phyloP scores from a whole-genome alignment of 1,284 basidiomycete genomes.

The Cutaneotrichosporon daszewskae region DNA sequence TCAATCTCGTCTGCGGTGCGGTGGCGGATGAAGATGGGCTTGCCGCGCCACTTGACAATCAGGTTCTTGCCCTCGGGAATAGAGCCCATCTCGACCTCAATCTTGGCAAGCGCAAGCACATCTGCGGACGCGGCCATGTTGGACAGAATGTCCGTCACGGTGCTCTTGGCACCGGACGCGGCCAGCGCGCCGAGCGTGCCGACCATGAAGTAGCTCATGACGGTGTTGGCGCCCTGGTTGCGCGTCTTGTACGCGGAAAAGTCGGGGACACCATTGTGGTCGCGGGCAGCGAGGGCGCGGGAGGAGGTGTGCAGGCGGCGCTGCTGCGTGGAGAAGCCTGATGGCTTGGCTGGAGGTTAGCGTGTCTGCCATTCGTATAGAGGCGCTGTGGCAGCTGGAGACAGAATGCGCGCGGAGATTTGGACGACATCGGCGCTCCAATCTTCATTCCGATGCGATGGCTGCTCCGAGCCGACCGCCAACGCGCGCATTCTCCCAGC shows the following conservation, averaged over 20 bases:
- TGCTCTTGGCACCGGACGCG: slow-evolving; percentile 89
- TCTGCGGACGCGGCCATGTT: slow-evolving; percentile 97
- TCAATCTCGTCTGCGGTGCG: slow-evolving; percentile 87
- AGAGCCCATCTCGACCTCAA: slow-evolving; percentile 82
- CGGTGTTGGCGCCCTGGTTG: slow-evolving; percentile 65
- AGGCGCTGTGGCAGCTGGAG: too few relatives aligned
- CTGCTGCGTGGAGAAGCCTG: slow-evolving; percentile 58
- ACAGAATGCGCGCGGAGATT: too few relatives aligned
- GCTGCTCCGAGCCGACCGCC: too few relatives aligned
- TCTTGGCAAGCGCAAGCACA: slow-evolving; percentile 95
- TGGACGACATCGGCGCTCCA: too few relatives aligned
- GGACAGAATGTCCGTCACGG: slow-evolving; percentile 87
- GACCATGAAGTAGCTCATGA: slow-evolving; percentile 94
- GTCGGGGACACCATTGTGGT: slow-evolving; percentile 70
- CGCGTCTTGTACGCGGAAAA: slow-evolving; percentile 75
- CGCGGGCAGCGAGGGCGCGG: slow-evolving; percentile 48
- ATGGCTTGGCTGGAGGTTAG: slow-evolving; percentile 42
- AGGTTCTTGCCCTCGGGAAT: slow-evolving; percentile 77
- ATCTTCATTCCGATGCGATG: too few relatives aligned
- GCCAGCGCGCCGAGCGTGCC: slow-evolving; percentile 90
- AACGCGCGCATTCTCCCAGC: too few relatives aligned
- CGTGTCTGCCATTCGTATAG: too few relatives aligned
- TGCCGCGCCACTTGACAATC: slow-evolving; percentile 99
- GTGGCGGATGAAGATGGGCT: slow-evolving; percentile 99
- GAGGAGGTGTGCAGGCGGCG: slow-evolving; percentile 54